A percentile compares a stretch with the other conserved stretches of the same genome.
phyloP scores from a whole-genome alignment of 2,329 filamentous ascomycete species.

The Atkinsonella texensis region DNA sequence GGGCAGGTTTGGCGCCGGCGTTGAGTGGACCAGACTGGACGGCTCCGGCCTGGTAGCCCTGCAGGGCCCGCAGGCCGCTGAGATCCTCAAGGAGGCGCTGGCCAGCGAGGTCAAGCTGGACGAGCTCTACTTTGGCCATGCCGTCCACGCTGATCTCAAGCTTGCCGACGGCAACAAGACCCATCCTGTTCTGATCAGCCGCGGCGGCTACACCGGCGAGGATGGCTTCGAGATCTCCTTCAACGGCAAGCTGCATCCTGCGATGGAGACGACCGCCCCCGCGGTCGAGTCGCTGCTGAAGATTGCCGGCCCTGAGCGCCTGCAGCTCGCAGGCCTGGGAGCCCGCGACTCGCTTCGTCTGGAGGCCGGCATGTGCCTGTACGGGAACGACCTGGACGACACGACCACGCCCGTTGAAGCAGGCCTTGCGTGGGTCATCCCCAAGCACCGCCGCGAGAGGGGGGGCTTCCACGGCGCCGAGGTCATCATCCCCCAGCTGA shows the following conservation, averaged over 20 bases:
- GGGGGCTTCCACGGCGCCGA: slow-evolving; percentile 80
- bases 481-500: slow-evolving; percentile 65
- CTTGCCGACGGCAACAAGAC: slow-evolving; percentile 37
- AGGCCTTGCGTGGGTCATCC: slow-evolving; percentile 64
- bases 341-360: slow-evolving; percentile 85
- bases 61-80: slow-evolving; percentile 69
- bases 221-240: slow-evolving; percentile 97
- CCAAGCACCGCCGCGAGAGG: slow-evolving; percentile 54
- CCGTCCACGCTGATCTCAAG: slow-evolving; percentile 52
- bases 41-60: slow-evolving; percentile 74
- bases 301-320: slow-evolving; percentile 44
- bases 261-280: slow-evolving; percentile 32
- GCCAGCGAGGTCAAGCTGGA: slow-evolving; percentile 43
- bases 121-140: slow-evolving; percentile 72
- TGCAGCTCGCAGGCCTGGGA: slow-evolving; percentile 78
- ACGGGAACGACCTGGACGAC: slow-evolving; percentile 94
- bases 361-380: slow-evolving; percentile 98
- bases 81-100: slow-evolving; percentile 55
- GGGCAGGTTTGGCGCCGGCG: slow-evolving; percentile 37
- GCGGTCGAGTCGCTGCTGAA: slow-evolving; percentile 57
- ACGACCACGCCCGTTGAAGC: slow-evolving; percentile 48
- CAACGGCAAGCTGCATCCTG: slow-evolving; percentile 28
- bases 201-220: slow-evolving; percentile 93
- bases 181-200: slow-evolving; percentile 51
- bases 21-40: slow-evolving; percentile 58